Conservation (phyloP, 2,329 filamentous ascomycete species). For the Pseudogymnoascus sp. region DNA sequence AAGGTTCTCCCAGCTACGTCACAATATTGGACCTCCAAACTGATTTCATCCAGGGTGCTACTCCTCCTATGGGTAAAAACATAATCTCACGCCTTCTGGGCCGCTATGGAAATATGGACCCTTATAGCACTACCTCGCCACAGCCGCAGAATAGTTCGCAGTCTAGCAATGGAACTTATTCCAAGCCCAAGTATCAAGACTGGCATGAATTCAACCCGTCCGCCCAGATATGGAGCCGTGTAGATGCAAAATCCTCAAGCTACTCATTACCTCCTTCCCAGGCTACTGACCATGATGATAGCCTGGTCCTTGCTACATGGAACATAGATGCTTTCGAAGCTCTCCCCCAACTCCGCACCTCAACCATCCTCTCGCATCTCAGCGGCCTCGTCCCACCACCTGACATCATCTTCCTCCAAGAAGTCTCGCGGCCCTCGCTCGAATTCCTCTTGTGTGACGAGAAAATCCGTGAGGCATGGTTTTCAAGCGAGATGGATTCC, state of each 20-base stretch:
- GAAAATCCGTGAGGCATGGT: conserved; percentile 25
- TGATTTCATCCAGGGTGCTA: neutral
- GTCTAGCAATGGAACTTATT: neutral
- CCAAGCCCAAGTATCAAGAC: neutral
- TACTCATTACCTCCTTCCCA: neutral
- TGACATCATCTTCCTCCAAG: conserved; percentile 31
- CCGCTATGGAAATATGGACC: neutral
- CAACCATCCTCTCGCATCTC: conserved; percentile 24
- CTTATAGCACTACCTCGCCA: too few species aligned
- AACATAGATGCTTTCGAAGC: conserved; percentile 25
- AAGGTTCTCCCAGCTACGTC: neutral
- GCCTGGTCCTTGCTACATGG: conserved; percentile 26
- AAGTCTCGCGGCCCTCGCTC: conserved; percentile 25
- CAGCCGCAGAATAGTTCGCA: neutral
- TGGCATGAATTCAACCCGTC: neutral
- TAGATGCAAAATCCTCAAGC: neutral
- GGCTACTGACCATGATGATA: neutral
- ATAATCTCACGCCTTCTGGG: neutral
- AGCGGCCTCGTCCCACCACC: conserved; percentile 12
- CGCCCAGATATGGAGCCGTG: neutral
- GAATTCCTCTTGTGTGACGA: conserved; percentile 19
- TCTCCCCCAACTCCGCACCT: conserved; percentile 17
- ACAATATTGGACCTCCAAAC: neutral
- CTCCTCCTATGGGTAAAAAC: neutral
- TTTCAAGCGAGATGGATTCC: conserved; percentile 26